A percentile compares a stretch with the other conserved stretches of the same genome.
These are phyloP conservation scores for Sporothrix brasiliensis DNA, from an alignment of 2,329 filamentous ascomycete species.

Conservation along the genomic window DNA sequence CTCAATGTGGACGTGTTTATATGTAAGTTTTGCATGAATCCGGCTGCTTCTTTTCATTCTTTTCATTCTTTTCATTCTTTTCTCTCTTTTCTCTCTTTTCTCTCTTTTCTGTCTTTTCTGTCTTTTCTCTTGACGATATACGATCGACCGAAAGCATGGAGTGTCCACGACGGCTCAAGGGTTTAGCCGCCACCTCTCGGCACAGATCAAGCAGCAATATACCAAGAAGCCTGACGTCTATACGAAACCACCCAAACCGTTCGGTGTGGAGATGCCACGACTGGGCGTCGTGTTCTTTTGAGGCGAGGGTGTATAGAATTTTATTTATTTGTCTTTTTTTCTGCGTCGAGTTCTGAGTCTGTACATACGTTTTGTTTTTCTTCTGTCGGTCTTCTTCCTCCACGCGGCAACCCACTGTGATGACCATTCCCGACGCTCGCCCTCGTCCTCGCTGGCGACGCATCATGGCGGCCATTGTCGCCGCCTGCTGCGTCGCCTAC, in stretches of 20 bases:
- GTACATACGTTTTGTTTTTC: background rate
- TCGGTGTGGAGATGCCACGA: background rate
- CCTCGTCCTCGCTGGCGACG: conserved; percentile 10
- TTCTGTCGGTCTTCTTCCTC: background rate
- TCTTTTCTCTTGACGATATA: too few species aligned
- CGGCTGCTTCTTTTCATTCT: too few species aligned
- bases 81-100: too few species aligned
- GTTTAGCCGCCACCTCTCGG: background rate
- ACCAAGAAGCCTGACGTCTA: background rate
- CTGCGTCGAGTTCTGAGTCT: background rate
- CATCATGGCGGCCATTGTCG: background rate
- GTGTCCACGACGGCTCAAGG: background rate
- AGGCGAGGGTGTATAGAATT: background rate
- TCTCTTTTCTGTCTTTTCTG: too few species aligned
- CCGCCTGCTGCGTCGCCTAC: conserved; percentile 10
- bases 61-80: too few species aligned
- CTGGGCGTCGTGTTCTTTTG: background rate
- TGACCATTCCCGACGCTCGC: background rate
- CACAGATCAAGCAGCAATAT: background rate
- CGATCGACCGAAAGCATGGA: too few species aligned
- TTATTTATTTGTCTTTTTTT: background rate
- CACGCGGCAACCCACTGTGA: too few species aligned
- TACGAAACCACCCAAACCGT: background rate
- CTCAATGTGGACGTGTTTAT: too few species aligned
- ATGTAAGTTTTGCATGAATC: too few species aligned